phyloP scores from a whole-genome alignment of 768 basidiomycete genomes.

The Tylopilus rubrobrunneus region DNA sequence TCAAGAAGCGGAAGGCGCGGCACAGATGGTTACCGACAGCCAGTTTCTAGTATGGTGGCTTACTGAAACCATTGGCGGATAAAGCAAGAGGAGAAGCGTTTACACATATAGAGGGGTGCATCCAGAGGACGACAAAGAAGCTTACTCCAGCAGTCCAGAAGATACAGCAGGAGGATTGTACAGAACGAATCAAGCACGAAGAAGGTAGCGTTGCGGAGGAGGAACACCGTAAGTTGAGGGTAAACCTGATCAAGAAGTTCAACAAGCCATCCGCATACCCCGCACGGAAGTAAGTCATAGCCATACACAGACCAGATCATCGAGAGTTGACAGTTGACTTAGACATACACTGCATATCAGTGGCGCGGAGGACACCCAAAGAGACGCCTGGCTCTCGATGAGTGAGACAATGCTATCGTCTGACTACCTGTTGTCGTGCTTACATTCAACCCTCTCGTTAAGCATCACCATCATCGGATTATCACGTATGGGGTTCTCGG shows the following conservation, averaged over 20 bases:
- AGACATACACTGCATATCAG: constrained; percentile 15
- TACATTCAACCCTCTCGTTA: neutral
- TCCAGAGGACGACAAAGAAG: constrained; percentile 5
- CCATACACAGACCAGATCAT: neutral
- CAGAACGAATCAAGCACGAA: neutral
- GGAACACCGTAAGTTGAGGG: constrained; percentile 11
- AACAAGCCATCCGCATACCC: constrained; percentile 11
- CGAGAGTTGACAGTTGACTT: neutral
- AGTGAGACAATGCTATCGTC: neutral
- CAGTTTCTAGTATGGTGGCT: neutral
- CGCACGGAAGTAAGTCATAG: no score
- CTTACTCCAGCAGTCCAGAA: constrained; percentile 6
- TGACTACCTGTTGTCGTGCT: neutral
- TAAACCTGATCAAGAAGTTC: constrained; percentile 15
- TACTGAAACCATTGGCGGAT: neutral
- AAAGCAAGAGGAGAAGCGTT: neutral
- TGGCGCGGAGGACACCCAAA: neutral
- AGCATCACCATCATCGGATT: neutral
- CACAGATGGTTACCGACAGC: neutral
- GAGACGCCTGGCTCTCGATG: neutral
- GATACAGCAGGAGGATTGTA: constrained; percentile 5
- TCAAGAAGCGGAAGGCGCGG: neutral
- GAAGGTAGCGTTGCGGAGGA: neutral
- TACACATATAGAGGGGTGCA: neutral
- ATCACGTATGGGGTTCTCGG: constrained; percentile 1